Conservation (phyloP, 441 rosid genomes). For the Eruca vesicaria region DNA sequence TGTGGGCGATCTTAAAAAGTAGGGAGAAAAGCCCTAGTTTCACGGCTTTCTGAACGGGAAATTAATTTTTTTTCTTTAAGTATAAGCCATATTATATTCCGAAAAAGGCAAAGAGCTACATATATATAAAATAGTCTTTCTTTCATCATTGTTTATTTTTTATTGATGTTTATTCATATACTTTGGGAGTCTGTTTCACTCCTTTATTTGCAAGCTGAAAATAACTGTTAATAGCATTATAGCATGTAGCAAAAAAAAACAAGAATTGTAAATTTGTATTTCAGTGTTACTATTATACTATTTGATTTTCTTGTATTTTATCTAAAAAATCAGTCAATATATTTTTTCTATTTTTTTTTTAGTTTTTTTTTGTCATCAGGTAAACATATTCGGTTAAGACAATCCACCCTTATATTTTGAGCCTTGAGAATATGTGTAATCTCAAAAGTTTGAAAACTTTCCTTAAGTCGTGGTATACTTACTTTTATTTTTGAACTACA, state of each 20-base stretch:
- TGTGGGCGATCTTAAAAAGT: slow-evolving; percentile 13
- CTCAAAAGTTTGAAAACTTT: too few relatives aligned
- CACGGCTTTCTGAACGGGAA: slow-evolving; percentile 20
- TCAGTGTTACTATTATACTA: neutral
- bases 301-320: neutral
- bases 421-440: too few relatives aligned
- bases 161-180: neutral
- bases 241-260: neutral
- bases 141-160: slow-evolving; percentile 6
- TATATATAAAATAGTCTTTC: slow-evolving; percentile 12
- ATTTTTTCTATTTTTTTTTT: too few relatives aligned
- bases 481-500: neutral
- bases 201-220: neutral
- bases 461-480: too few relatives aligned
- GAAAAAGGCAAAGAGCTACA: neutral
- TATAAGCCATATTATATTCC: neutral
- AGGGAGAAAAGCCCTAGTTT: slow-evolving; percentile 22
- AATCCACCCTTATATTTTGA: too few relatives aligned
- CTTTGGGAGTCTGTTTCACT: slow-evolving; percentile 1
- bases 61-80: too few relatives aligned
- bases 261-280: neutral
- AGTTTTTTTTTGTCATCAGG: too few relatives aligned
- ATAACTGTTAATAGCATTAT: slow-evolving; percentile 4
- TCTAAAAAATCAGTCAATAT: too few relatives aligned
- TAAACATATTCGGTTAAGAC: too few relatives aligned